Conservation (phyloP, 305 asterid genomes). For the Ilex paraguariensis region DNA sequence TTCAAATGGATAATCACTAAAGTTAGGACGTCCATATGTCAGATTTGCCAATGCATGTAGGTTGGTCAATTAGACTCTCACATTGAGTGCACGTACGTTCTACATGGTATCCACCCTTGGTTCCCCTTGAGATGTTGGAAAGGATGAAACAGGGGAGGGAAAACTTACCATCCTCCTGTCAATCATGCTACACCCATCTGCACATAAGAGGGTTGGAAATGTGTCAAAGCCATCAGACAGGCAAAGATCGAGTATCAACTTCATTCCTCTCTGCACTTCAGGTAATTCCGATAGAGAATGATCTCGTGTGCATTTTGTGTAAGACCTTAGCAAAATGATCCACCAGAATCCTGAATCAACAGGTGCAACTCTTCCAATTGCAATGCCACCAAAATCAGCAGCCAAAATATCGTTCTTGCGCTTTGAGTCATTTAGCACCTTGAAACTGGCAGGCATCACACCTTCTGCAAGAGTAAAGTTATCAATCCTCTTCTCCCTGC, state of each 20-base stretch:
- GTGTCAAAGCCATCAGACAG: constrained; percentile 66
- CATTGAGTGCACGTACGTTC: too few species aligned
- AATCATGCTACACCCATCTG: constrained; percentile 71
- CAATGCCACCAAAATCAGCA: constrained; percentile 61
- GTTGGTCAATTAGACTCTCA: too few species aligned
- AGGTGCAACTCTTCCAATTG: constrained; percentile 70
- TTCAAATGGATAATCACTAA: too few species aligned
- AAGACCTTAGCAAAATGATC: constrained; percentile 52
- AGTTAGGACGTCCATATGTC: neutral
- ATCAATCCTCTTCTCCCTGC: constrained; percentile 59
- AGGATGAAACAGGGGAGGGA: neutral
- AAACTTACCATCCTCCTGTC: constrained; percentile 56
- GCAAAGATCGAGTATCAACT: constrained; percentile 47
- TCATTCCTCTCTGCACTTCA: constrained; percentile 54
- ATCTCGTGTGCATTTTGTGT: constrained; percentile 45
- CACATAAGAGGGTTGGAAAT: constrained; percentile 61
- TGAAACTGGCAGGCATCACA: constrained; percentile 70
- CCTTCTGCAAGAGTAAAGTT: constrained; percentile 58
- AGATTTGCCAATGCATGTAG: too few species aligned
- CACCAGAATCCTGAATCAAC: constrained; percentile 78
- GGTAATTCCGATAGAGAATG: constrained; percentile 44
- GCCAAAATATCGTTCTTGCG: constrained; percentile 36
- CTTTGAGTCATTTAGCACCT: constrained; percentile 35
- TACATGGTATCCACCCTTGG: too few species aligned
- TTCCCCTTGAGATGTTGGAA: too few species aligned